Evolutionary conservation across 1,284 basidiomycete genomes (phyloP).

Genomic region (Microbotryomycetes sp.): DNA sequence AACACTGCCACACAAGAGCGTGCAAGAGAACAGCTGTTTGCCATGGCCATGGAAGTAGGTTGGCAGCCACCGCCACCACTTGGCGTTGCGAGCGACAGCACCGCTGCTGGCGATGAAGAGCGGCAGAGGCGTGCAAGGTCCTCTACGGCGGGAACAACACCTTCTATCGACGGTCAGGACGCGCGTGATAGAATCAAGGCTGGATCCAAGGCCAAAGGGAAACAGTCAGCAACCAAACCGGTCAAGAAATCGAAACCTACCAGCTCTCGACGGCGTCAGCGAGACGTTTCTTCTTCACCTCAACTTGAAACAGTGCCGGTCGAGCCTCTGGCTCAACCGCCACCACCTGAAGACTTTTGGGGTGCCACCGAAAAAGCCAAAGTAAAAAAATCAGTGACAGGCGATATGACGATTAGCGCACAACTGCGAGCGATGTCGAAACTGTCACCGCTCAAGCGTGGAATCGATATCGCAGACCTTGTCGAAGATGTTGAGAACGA

Average conservation of each 20-base stretch:
- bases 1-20: too few relatives aligned
- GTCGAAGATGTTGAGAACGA: not conserved
- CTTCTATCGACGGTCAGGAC: too few relatives aligned
- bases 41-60: not conserved
- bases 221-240: not conserved
- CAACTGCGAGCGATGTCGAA: not conserved
- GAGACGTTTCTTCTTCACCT: not conserved
- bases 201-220: not conserved
- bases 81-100: too few relatives aligned
- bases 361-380: not conserved
- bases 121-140: too few relatives aligned
- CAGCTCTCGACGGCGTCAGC: not conserved
- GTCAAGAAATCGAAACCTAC: not conserved
- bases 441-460: not conserved
- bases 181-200: not conserved
- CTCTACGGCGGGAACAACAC: too few relatives aligned
- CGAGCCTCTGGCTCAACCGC: not conserved
- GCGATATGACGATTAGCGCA: not conserved
- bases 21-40: too few relatives aligned
- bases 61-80: too few relatives aligned
- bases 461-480: not conserved
- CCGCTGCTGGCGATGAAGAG: too few relatives aligned
- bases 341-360: not conserved
- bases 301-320: not conserved
- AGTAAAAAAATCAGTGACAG: not conserved